These are phyloP conservation scores for Mentha longifolia DNA, from an alignment of 257 asterid genomes.

Conservation along the genomic window DNA sequence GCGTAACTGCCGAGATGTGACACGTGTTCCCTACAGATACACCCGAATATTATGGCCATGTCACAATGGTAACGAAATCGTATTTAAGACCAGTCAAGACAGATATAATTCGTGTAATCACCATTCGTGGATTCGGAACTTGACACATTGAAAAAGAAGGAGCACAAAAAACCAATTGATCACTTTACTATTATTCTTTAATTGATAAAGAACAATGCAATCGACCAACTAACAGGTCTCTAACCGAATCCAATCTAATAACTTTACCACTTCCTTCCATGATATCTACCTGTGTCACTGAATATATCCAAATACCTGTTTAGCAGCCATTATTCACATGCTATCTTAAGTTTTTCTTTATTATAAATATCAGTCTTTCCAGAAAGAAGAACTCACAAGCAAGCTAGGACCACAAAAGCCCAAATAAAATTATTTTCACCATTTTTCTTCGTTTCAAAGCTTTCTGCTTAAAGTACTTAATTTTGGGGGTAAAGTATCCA, in stretches of 20 bases:
- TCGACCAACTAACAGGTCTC: slow-evolving; percentile 6
- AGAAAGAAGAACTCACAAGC: slow-evolving; percentile 10
- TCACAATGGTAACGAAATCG: neutral
- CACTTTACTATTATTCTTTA: neutral
- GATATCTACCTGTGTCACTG: slow-evolving; percentile 13
- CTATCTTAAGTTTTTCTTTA: neutral
- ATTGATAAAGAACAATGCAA: neutral
- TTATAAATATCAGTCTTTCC: neutral
- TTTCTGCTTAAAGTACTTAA: neutral
- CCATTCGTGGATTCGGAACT: neutral
- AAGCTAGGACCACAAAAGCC: neutral
- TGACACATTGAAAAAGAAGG: slow-evolving; percentile 8
- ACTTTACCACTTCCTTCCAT: slow-evolving; percentile 8
- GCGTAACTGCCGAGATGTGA: slow-evolving; percentile 3
- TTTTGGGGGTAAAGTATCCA: neutral
- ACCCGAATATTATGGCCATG: slow-evolving; percentile 4
- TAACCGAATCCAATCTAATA: slow-evolving; percentile 26
- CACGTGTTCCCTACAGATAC: slow-evolving; percentile 15
- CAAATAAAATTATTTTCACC: neutral
- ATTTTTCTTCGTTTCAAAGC: neutral
- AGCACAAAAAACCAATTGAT: slow-evolving; percentile 6
- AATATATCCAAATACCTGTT: neutral
- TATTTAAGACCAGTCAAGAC: neutral
- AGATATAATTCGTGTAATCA: neutral
- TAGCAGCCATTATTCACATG: neutral